Percentiles rank a stretch among this genome's conserved stretches.
These are phyloP conservation scores for Globisporangium irregulare DNA, from an alignment of 352 stramenopile species.

Conservation along the genomic window DNA sequence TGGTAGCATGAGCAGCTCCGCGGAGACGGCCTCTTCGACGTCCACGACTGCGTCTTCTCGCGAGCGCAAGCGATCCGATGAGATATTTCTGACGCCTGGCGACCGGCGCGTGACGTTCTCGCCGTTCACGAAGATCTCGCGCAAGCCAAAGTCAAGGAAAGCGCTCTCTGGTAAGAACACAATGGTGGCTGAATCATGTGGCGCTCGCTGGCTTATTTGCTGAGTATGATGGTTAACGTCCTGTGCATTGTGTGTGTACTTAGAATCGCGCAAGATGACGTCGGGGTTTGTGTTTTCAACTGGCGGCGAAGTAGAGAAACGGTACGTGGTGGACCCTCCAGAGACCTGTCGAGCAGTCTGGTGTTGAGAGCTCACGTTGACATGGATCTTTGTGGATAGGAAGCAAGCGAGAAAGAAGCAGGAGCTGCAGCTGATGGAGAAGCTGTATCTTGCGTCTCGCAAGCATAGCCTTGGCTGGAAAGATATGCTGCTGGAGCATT, in stretches of 20 bases:
- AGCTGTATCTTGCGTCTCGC: slow-evolving; percentile 40
- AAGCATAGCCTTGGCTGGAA: slow-evolving; percentile 37
- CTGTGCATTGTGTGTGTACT: background rate
- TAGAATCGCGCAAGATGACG: slow-evolving; percentile 20
- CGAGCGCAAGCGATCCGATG: slow-evolving; percentile 24
- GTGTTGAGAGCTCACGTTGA: background rate
- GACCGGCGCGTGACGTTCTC: slow-evolving; percentile 71
- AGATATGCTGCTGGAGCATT: slow-evolving; percentile 32
- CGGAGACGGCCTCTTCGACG: slow-evolving; percentile 11
- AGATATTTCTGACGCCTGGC: slow-evolving; percentile 28
- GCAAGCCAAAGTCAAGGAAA: slow-evolving; percentile 16
- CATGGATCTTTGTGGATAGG: slow-evolving; percentile 1
- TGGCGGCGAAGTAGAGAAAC: slow-evolving; percentile 15
- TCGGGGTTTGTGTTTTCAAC: slow-evolving; percentile 22
- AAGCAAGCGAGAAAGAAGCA: slow-evolving; percentile 32
- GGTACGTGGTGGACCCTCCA: background rate
- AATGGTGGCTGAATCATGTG: background rate
- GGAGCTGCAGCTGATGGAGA: slow-evolving; percentile 44
- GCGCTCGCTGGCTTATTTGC: background rate
- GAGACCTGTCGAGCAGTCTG: background rate
- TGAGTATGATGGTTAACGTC: background rate
- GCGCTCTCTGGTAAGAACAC: slow-evolving; percentile 7
- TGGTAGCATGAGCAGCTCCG: slow-evolving; percentile 10
- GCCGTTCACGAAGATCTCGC: slow-evolving; percentile 51
- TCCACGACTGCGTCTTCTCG: slow-evolving; percentile 11